Percentiles rank a stretch among this genome's conserved stretches.
Conservation (phyloP, 2,329 filamentous ascomycete genomes). For the Cladosporium sp. region DNA sequence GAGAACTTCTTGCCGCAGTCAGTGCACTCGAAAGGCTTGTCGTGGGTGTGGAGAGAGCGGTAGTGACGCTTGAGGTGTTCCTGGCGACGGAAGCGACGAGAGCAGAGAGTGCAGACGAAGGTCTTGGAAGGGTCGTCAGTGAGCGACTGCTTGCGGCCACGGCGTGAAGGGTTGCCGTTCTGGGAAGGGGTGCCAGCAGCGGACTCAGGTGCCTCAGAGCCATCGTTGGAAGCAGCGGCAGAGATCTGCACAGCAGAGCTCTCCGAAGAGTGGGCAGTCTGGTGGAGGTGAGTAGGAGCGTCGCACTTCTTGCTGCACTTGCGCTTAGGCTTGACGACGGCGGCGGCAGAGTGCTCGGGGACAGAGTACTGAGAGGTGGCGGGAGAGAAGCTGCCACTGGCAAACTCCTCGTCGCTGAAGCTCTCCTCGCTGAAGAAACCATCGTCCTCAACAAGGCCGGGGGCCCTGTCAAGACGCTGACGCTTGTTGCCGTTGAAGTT, state of each 20-base stretch:
- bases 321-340: slow-evolving; percentile 24
- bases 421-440: slow-evolving; percentile 72
- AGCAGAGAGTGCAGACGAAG: slow-evolving; percentile 94
- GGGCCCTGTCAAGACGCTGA: slow-evolving; percentile 64
- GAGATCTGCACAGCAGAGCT: slow-evolving; percentile 34
- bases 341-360: slow-evolving; percentile 26
- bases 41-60: slow-evolving; percentile 94
- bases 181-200: slow-evolving; percentile 27
- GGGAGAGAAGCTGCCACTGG: slow-evolving; percentile 59
- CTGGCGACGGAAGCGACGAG: slow-evolving; percentile 93
- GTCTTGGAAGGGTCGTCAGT: slow-evolving; percentile 98
- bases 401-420: slow-evolving; percentile 66
- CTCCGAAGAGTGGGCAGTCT: slow-evolving; percentile 41
- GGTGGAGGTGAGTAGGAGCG: slow-evolving; percentile 40
- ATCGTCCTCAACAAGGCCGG: slow-evolving; percentile 62
- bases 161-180: slow-evolving; percentile 66
- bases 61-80: slow-evolving; percentile 99
- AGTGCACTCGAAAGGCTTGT: slow-evolving; percentile 96
- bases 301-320: slow-evolving; percentile 32
- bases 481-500: slow-evolving; percentile 63
- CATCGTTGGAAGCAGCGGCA: slow-evolving; percentile 37
- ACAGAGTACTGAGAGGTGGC: slow-evolving; percentile 48
- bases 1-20: slow-evolving; percentile 99
- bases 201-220: slow-evolving; percentile 25
- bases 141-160: slow-evolving; percentile 95